Conservation (phyloP, 345 rosid species). For the Cardamine occulta region DNA sequence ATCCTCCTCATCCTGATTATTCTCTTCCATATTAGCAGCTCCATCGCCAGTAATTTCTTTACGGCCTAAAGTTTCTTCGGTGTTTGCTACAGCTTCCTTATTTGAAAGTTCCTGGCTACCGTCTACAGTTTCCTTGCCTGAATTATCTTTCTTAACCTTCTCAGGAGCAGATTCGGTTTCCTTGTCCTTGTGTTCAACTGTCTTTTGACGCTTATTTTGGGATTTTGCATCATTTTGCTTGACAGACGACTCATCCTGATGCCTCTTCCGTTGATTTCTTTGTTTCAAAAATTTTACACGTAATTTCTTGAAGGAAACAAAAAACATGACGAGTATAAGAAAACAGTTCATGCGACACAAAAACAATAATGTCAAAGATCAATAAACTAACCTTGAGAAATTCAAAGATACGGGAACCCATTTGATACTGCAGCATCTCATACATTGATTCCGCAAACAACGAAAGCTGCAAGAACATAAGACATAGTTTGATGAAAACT, state of each 20-base stretch:
- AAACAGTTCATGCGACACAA: slow-evolving; percentile 4
- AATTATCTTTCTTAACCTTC: slow-evolving; percentile 48
- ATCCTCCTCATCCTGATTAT: slow-evolving; percentile 51
- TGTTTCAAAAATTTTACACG: slow-evolving; percentile 62
- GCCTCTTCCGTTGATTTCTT: slow-evolving; percentile 84
- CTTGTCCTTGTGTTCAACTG: slow-evolving; percentile 56
- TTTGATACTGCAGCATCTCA: slow-evolving; percentile 96
- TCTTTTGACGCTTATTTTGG: slow-evolving; percentile 60
- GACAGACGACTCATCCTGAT: slow-evolving; percentile 55
- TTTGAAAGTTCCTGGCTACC: slow-evolving; percentile 12
- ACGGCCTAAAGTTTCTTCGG: slow-evolving; percentile 8
- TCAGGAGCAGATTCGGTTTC: slow-evolving; percentile 47
- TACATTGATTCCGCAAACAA: slow-evolving; percentile 87
- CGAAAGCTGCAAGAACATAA: slow-evolving; percentile 67
- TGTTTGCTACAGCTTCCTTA: slow-evolving; percentile 42
- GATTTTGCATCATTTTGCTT: slow-evolving; percentile 53
- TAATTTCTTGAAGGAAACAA: slow-evolving; percentile 56
- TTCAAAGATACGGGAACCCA: slow-evolving; percentile 76
- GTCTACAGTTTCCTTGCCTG: slow-evolving; percentile 42
- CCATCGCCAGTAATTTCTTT: slow-evolving; percentile 41
- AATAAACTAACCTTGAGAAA: slow-evolving; percentile 78
- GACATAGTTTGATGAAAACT: slow-evolving; percentile 13
- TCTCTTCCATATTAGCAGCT: slow-evolving; percentile 44
- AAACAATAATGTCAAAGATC: slow-evolving; percentile 13
- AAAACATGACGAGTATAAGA: background rate